Percentiles rank a stretch among this genome's conserved stretches.
Conservation (phyloP, 129 eudicot genomes). For the Kitagawia praeruptora region DNA sequence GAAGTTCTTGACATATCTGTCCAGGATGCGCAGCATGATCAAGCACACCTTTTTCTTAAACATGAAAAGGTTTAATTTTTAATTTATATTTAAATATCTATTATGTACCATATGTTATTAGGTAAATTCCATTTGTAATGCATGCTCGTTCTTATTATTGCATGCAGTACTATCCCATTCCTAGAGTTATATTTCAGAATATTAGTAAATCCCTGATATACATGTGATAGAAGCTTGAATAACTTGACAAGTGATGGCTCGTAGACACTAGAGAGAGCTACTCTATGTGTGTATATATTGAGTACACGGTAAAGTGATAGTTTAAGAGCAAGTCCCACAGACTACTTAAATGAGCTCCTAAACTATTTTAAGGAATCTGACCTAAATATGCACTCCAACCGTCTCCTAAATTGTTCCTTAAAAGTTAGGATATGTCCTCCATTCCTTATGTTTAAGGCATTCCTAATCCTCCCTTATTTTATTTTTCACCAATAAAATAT, state of each 20-base stretch:
- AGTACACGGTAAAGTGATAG: background rate
- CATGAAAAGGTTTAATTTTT: slow-evolving; percentile 72
- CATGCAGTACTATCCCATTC: background rate
- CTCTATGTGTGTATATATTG: background rate
- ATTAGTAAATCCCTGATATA: background rate
- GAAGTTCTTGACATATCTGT: slow-evolving; percentile 97
- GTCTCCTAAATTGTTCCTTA: too few relatives aligned
- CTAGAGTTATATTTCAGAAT: background rate
- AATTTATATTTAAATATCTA: background rate
- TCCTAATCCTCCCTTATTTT: too few relatives aligned
- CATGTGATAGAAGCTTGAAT: background rate
- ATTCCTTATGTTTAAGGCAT: too few relatives aligned
- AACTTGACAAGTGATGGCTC: background rate
- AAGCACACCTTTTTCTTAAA: slow-evolving; percentile 86
- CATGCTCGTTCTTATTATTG: background rate
- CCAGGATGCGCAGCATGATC: slow-evolving; percentile 97
- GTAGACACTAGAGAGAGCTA: background rate
- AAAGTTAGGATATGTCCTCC: too few relatives aligned
- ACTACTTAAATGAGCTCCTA: too few relatives aligned
- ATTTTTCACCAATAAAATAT: too few relatives aligned
- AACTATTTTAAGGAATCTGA: too few relatives aligned
- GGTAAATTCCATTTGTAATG: background rate
- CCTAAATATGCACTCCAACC: too few relatives aligned
- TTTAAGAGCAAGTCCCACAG: background rate
- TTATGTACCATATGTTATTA: background rate